Evolutionary conservation across 1,284 basidiomycete genomes (phyloP), one percentile per base, ranked within the genome.

Genomic region (Golubevia pallescens): DNA sequence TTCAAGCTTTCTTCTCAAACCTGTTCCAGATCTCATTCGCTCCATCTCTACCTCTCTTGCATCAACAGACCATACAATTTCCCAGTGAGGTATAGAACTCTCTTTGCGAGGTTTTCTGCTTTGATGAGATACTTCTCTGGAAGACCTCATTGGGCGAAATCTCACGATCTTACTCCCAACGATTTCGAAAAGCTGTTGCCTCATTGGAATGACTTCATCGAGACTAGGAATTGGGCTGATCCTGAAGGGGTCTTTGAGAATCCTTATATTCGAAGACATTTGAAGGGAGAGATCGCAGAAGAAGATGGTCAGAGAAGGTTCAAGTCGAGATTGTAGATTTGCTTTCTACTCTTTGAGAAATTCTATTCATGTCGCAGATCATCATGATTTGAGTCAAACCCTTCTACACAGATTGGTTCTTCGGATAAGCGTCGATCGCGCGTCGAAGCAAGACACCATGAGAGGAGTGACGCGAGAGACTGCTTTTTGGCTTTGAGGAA

Each of bases 61-160:
- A n/a, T 23, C 20, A 34, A 60, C 70, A 95, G 95, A 73, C 96
- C 96, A 1, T 99, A 96, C 86, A 92, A 93, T 28, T 88, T 92
- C 63, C 90, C 92, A 42, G 92, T 95, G n/a, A 91, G 93, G 28
- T 98, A 97, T 87, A 90, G 91, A 68, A 87, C 88, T 65, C 89
- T 95, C 66, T 97, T 98, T 86, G 87, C 88, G 59, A 89, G 88
- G 32, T 99, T 95, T 84, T 93, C 96, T 81, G 80, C 86, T 16
- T 92, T 97, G 74, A 86, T 96, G 73, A 86, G 88, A 38, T 88
- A 88, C 51, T 90, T 95, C 86, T 89, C 89, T 58, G 95, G 95
- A 6, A 89, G 93, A 63, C 95, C 96, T 2, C 96, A 99, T 88
- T 99, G 96, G 96, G 97, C 95, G 0, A 99, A 99, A 87, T 90